Evolutionary conservation across 768 basidiomycete species (phyloP).

Genomic region (Dendrothele bispora): DNA sequence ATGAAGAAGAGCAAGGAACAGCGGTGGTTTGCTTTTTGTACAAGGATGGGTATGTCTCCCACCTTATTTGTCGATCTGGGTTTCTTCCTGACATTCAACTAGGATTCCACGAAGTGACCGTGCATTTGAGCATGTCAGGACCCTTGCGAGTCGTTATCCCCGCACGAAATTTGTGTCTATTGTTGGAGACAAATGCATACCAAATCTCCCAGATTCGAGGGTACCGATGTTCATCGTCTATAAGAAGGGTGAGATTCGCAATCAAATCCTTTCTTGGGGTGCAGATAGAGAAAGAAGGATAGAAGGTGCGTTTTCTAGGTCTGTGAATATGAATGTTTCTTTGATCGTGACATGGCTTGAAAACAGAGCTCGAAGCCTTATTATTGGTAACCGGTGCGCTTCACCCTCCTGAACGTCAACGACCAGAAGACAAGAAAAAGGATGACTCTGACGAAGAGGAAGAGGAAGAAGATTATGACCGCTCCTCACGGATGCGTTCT

Average conservation of each 20-base stretch:
- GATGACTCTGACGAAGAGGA: conserved; percentile 46
- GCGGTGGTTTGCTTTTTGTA: conserved; percentile 94
- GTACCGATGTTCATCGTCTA: conserved; percentile 93
- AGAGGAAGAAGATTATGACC: conserved; percentile 50
- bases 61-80: not conserved
- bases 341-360: conserved; percentile 5
- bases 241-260: conserved; percentile 85
- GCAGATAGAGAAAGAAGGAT: conserved; percentile 72
- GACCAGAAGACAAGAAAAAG: conserved; percentile 25
- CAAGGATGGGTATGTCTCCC: conserved; percentile 80
- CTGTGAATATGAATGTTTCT: conserved; percentile 5
- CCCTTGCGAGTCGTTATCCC: conserved; percentile 80
- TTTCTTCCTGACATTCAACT: not conserved
- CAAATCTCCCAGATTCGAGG: conserved; percentile 90
- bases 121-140: conserved; percentile 64
- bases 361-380: conserved; percentile 68
- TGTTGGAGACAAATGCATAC: conserved; percentile 91
- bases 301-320: conserved; percentile 56
- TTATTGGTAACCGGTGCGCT: conserved; percentile 66
- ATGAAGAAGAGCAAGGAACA: conserved; percentile 71
- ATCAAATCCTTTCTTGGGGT: conserved; percentile 85
- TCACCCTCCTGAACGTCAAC: conserved; percentile 50
- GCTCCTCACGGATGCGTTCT: conserved; percentile 57
- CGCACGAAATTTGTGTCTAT: conserved; percentile 96
- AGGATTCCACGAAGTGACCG: conserved; percentile 84